Evolutionary conservation across 306 rosid genomes (phyloP), one percentile per base, ranked within the genome.

Genomic region (Castanea mollissima): DNA sequence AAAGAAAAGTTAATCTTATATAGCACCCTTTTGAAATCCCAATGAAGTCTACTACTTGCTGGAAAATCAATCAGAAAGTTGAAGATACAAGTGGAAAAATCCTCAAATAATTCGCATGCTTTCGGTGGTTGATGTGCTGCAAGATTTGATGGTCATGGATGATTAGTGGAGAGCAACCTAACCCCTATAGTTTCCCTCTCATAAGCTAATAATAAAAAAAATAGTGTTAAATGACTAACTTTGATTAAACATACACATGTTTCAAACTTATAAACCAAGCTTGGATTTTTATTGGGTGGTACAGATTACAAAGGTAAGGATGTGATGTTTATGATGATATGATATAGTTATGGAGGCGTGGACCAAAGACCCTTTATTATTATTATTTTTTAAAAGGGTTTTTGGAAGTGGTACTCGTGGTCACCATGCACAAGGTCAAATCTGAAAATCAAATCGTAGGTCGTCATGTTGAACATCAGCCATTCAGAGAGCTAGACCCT

Each of bases 401-500:
- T 41, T 13, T 3, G 76, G 49, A 25, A 72, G 76, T 72, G 76
- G 76, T 19, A 54, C 58, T 72, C 62, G 76, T 55, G 58, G 80
- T 79, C 80, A 83, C 80, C 74, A 73, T 76, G 80, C 77, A 57
- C 32, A 57, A 34, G 65, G 73, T 69, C 73, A 79, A 62, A 75
- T 69, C 74, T n/a, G 69, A 71, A 54, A 41, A 69, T 76, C 51
- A 70, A 38, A 57, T 68, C 74, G 31, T 18, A 58, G 35, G 32
- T 69, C 78, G 83, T 71, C 86, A 70, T 71, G 38, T 15, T 21
- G 18, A 57, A 62, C 76, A 64, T 83, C 87, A 83, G 74, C 78
- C 78, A 12, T 20, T 51, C 76, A 58, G 58, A 74, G 35, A 38
- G 20, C 32, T 19, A n/a, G 27, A 6, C 32, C 70, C 19, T 71